Percentiles rank a stretch among this genome's conserved stretches.
Conservation (phyloP, 805 yeast genomes). For the Pichia sporocuriosa region DNA sequence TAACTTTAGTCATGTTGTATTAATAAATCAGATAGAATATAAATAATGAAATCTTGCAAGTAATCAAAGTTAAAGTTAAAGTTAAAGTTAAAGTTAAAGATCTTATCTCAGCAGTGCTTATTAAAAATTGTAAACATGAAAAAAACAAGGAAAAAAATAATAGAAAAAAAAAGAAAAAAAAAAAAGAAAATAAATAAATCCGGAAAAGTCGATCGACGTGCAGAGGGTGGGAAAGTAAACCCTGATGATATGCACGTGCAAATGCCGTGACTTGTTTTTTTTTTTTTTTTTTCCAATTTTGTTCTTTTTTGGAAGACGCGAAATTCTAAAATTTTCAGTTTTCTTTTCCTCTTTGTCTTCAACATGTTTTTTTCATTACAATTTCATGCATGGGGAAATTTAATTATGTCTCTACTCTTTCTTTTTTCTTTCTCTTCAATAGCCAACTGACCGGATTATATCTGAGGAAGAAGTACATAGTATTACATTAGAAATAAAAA, state of each 20-base stretch:
- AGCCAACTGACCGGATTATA: constrained; percentile 31
- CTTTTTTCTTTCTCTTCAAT: constrained; percentile 6
- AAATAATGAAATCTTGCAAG: too few species aligned
- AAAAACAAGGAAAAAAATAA: too few species aligned
- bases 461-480: constrained; percentile 35
- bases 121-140: too few species aligned
- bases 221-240: not conserved
- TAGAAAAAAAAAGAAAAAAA: too few species aligned
- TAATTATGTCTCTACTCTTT: too few species aligned
- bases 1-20: constrained; percentile 5
- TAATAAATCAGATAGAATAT: not conserved
- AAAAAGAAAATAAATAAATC: too few species aligned
- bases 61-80: too few species aligned
- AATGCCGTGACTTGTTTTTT: not conserved
- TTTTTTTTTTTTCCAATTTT: too few species aligned
- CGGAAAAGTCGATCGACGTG: not conserved
- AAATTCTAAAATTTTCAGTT: too few species aligned
- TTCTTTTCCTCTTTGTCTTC: not conserved
- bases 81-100: too few species aligned
- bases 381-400: not conserved
- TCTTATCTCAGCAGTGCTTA: too few species aligned
- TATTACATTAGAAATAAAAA: constrained; percentile 13
- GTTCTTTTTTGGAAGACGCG: not conserved
- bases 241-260: not conserved
- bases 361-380: not conserved